Percentiles rank a stretch among this genome's conserved stretches.
These are phyloP conservation scores for Solanum medicagineum DNA, from an alignment of 257 asterid species.

Conservation along the genomic window DNA sequence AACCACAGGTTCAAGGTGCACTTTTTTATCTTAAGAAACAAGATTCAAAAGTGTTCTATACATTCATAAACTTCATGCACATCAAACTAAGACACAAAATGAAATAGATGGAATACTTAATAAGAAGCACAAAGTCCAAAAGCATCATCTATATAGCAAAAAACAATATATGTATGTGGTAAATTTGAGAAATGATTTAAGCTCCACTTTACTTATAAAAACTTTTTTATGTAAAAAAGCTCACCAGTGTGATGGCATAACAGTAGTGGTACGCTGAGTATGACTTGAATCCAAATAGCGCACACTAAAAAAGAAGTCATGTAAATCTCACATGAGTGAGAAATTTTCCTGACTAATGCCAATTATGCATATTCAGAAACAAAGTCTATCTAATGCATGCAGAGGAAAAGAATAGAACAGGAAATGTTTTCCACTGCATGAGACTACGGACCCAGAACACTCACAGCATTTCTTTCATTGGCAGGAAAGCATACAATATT, in stretches of 20 bases:
- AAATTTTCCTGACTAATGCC: not conserved
- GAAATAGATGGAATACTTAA: not conserved
- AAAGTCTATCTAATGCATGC: not conserved
- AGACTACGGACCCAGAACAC: not conserved
- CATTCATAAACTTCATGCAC: not conserved
- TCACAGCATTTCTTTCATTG: not conserved
- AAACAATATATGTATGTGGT: not conserved
- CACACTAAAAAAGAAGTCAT: not conserved
- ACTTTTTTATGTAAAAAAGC: not conserved
- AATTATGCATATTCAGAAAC: not conserved
- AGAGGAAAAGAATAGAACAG: not conserved
- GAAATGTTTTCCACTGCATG: not conserved
- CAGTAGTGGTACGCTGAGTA: not conserved
- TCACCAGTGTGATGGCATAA: not conserved
- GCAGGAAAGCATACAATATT: not conserved
- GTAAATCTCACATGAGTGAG: not conserved
- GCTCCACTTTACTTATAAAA: not conserved
- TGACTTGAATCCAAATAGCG: not conserved
- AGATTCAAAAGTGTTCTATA: not conserved
- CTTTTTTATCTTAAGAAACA: not conserved
- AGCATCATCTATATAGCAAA: not conserved
- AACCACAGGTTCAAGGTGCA: not conserved
- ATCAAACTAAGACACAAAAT: not conserved
- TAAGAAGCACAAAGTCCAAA: not conserved
- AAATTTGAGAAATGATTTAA: not conserved